phyloP scores from a whole-genome alignment of 208 protist genomes.

The Crithidia sp. region DNA sequence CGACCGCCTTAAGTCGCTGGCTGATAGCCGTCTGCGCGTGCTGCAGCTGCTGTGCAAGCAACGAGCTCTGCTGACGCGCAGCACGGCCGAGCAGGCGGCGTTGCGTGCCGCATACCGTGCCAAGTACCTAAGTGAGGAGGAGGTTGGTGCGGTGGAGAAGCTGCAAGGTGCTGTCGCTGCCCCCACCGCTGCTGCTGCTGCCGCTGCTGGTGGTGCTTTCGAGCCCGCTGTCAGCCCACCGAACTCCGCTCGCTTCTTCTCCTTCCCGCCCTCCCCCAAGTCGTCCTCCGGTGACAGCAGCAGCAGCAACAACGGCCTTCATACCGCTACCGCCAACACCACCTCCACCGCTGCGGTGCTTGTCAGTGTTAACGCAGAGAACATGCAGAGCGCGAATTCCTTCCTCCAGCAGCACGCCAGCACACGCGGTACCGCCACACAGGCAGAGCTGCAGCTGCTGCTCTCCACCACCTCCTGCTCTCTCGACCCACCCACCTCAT shows the following conservation, averaged over 20 bases:
- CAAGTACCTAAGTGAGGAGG: constrained; percentile 28
- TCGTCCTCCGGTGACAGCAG: constrained; percentile 3
- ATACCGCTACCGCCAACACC: too few species aligned
- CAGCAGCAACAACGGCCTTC: not conserved
- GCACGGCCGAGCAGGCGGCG: constrained; percentile 45
- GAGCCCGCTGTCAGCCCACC: constrained; percentile 9
- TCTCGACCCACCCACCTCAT: constrained; percentile 1
- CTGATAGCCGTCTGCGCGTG: constrained; percentile 50
- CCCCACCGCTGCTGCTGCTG: not conserved
- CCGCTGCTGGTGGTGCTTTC: not conserved
- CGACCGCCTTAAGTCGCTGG: constrained; percentile 48
- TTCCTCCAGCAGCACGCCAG: too few species aligned
- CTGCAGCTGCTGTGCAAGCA: constrained; percentile 69
- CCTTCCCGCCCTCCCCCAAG: constrained; percentile 28
- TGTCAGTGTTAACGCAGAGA: too few species aligned
- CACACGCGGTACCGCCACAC: constrained; percentile 4
- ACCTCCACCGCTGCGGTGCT: too few species aligned
- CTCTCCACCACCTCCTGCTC: constrained; percentile 29
- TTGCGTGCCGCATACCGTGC: constrained; percentile 44
- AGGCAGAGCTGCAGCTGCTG: constrained; percentile 34
- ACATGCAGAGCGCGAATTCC: too few species aligned
- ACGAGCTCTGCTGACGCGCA: constrained; percentile 43
- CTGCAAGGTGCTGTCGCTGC: not conserved
- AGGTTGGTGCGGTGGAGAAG: constrained; percentile 3
- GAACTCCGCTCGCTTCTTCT: constrained; percentile 21